Base-by-base conservation (phyloP, 768 basidiomycete genomes). In the Boletales sp. region DNA sequence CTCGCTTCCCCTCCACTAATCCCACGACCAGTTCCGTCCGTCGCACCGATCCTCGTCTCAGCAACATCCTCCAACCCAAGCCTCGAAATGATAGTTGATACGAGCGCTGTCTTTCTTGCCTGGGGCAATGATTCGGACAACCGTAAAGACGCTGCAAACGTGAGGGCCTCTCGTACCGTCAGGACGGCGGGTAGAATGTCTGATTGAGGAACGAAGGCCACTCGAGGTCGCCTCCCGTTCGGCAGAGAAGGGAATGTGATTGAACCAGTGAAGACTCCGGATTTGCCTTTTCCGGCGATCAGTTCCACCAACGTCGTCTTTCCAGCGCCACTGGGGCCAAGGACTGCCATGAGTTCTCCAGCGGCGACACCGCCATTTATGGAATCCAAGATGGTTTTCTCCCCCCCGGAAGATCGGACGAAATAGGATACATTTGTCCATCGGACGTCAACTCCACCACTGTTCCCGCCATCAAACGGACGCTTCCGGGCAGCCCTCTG, bases 1-100 rank as follows among this genome's bases (percentile, higher is more conserved):
- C 94, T 78, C 76, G 90, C 89, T 67, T 96, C 93, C 10, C 94
- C 94, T 11, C 94, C 94, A 59, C 87, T 90, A 45, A 96, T 92
- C 0, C 91, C 94, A 41, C 92, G 75, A 17, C 80, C 75, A 55
- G 86, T 84, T 6, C 82, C 80, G 10, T 84, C 83, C 5, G 78
- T 77, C 14, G 81, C 66, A 4, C 68, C 82, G 35, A 96, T 94
- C 48, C 87, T 73, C 3, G 79, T 76, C 62, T 95, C 71, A 14
- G 80, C 82, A 13, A 95, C 73, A 35, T 78, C 73, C 8, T 76
- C 70, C 21, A 97, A 79, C 2, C 92, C 91, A 3, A 97, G 80
- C 62, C 87, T 90, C 12, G 79, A 75, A 61, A 97, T 76, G 21
- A 95, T 73, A 15, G 77, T 69, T 15, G 82, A 75, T 1, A 94